Conservation (phyloP, 148 eudicot species). For the Pouteria glomerata region DNA sequence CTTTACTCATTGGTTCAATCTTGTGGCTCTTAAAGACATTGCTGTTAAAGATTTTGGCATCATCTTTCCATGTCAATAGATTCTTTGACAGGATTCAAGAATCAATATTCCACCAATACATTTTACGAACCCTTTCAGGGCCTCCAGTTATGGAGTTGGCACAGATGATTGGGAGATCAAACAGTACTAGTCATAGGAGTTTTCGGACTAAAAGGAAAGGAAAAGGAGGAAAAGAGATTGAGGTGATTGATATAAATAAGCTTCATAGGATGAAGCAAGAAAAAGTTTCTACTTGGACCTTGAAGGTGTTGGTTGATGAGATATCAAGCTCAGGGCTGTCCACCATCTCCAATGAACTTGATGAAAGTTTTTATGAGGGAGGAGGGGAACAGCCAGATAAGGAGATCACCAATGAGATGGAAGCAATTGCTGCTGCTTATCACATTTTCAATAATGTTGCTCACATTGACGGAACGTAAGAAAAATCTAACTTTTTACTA, state of each 20-base stretch:
- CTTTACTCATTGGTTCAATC: conserved; percentile 55
- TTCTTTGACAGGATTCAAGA: conserved; percentile 83
- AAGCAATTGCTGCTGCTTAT: conserved; percentile 78
- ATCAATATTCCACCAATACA: conserved; percentile 68
- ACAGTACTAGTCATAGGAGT: conserved; percentile 36
- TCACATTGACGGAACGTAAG: conserved; percentile 36
- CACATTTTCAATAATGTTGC: conserved; percentile 63
- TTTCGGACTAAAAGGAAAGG: conserved; percentile 28
- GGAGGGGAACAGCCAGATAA: conserved; percentile 57
- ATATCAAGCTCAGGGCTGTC: conserved; percentile 69
- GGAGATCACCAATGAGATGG: conserved; percentile 73
- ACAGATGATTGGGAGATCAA: conserved; percentile 24
- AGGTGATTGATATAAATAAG: conserved; percentile 59
- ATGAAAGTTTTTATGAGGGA: conserved; percentile 53
- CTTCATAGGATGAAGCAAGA: conserved; percentile 76
- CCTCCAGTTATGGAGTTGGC: conserved; percentile 45
- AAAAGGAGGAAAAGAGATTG: conserved; percentile 29
- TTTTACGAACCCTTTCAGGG: conserved; percentile 64
- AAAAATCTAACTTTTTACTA: neutral
- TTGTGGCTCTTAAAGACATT: conserved; percentile 77
- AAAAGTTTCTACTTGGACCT: conserved; percentile 80
- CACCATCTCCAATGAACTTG: conserved; percentile 56
- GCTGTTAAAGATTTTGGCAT: conserved; percentile 63
- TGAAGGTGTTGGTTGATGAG: conserved; percentile 74
- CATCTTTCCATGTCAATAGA: conserved; percentile 77